A percentile compares a stretch with the other conserved stretches of the same genome.
phyloP scores from a whole-genome alignment of 1,139 yeast species.

The Pichia sp. region DNA sequence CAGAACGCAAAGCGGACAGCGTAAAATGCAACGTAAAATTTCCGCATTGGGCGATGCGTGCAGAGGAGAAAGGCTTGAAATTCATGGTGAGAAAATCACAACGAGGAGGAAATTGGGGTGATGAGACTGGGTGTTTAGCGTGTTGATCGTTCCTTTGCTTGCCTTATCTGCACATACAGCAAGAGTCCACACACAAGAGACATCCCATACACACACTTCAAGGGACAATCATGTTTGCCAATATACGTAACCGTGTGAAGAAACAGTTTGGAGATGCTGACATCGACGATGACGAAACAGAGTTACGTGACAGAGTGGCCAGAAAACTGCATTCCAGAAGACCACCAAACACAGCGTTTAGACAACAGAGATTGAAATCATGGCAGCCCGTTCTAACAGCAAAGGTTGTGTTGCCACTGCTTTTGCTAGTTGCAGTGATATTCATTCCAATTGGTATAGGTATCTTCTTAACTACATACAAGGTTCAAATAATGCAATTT shows the following conservation, averaged over 20 bases:
- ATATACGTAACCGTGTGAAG: conserved; percentile 14
- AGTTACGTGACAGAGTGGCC: conserved; percentile 26
- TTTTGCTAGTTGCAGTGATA: conserved; percentile 59
- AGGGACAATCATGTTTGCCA: conserved; percentile 10
- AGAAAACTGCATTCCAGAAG: conserved; percentile 52
- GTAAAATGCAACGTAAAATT: no score
- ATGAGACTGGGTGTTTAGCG: no score
- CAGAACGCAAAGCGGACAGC: no score
- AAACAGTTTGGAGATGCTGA: conserved; percentile 7
- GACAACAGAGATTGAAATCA: conserved; percentile 74
- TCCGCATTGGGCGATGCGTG: no score
- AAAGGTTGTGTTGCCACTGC: conserved; percentile 67
- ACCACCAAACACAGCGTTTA: conserved; percentile 77
- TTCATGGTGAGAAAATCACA: background rate
- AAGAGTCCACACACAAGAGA: no score
- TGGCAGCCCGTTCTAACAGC: conserved; percentile 87
- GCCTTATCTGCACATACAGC: no score
- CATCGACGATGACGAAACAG: conserved; percentile 18
- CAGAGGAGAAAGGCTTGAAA: no score
- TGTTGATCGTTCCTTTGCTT: no score
- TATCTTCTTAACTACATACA: conserved; percentile 54
- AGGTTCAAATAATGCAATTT: conserved; percentile 56
- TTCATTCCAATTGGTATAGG: conserved; percentile 78
- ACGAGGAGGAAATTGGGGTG: background rate
- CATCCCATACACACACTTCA: background rate